Base-by-base conservation (phyloP, 1,284 basidiomycete species). In the Ustilago tritici region DNA sequence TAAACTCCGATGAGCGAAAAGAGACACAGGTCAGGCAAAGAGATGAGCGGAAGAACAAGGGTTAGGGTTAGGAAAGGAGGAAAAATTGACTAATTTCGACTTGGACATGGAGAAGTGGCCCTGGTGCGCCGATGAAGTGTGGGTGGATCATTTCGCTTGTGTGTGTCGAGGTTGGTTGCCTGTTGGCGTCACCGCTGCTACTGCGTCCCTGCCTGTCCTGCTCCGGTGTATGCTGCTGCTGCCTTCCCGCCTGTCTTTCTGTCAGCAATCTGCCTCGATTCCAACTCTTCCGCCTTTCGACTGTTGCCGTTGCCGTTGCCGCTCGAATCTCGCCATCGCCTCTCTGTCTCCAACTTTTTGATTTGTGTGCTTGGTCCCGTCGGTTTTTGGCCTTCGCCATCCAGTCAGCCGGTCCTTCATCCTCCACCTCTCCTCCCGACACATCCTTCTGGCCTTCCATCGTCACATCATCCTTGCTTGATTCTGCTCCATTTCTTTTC, bases 101-200 rank as follows among this genome's bases (percentile, higher is more conserved):
- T 50, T 50, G n/a, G n/a, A 28, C 46, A 31, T 50, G 23, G 28
- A 32, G 14, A 32, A 15, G 23, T 50, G 49, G 49, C 49, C 49
- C 49, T 50, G 49, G 49, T 3, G 46, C 46, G 17, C 17, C 40
- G 7, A 9, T 19, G 46, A n/a, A 7, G 19, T 19, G 9, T 49
- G 19, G 46, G 19, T 49, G 46, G 23, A 49, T 49, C 23, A 49
- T 46, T 28, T 7, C 46, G n/a, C 46, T 49, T 23, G 9, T 50
- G 23, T 40, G 38, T 40, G 38, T 17, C 15, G 38, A 10, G 10
- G 23, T 28, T 50, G 49, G 43, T 46, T 46, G 43, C 43, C 19
- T 46, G 43, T 54, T 54, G 52, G 52, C 52, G 52, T 54, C 52
- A 50, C 49, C n/a, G 49, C 31, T 46, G 43, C 49, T 15, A 23